A percentile compares a stretch with the other conserved stretches of the same genome.
Conservation (phyloP, 1,284 basidiomycete species). For the Ceratobasidium sp. region DNA sequence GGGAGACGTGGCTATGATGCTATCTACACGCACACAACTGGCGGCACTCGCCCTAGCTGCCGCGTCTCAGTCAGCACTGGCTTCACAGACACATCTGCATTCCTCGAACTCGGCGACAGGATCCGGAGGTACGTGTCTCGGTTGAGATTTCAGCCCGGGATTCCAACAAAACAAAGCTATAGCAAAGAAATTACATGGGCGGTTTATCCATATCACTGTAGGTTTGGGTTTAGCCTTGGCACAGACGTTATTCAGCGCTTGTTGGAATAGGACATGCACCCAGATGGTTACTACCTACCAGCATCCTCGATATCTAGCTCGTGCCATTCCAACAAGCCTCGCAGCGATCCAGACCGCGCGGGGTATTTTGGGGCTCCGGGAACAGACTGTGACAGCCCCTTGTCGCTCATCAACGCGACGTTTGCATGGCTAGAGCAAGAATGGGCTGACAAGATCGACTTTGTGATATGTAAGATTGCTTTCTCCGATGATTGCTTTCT, state of each 20-base stretch:
- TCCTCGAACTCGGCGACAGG: slow-evolving; percentile 7
- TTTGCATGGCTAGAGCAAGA: slow-evolving; percentile 81
- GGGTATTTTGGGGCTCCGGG: slow-evolving; percentile 67
- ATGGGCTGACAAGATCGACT: slow-evolving; percentile 86
- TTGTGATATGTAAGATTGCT: slow-evolving; percentile 74
- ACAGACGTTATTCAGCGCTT: not conserved
- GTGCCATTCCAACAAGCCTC: slow-evolving; percentile 68
- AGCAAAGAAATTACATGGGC: slow-evolving; percentile 64
- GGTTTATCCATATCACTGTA: slow-evolving; percentile 74
- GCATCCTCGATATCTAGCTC: slow-evolving; percentile 61
- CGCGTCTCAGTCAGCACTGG: slow-evolving; percentile 21
- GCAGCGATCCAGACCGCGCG: slow-evolving; percentile 51
- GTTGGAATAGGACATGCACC: slow-evolving; percentile 67
- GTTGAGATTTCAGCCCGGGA: slow-evolving; percentile 23
- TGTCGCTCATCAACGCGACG: slow-evolving; percentile 77
- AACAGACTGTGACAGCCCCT: slow-evolving; percentile 87
- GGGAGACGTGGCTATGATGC: not conserved
- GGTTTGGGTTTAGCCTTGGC: slow-evolving; percentile 10
- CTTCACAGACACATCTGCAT: slow-evolving; percentile 31
- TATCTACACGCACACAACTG: slow-evolving; percentile 2
- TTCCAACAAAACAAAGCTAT: not conserved
- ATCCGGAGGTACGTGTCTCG: slow-evolving; percentile 14
- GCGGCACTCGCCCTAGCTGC: slow-evolving; percentile 1
- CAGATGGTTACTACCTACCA: slow-evolving; percentile 67
- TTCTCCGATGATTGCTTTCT: not conserved